These are phyloP conservation scores for Neurospora hispaniola DNA, from an alignment of 495 filamentous ascomycete species.

Conservation along the genomic window DNA sequence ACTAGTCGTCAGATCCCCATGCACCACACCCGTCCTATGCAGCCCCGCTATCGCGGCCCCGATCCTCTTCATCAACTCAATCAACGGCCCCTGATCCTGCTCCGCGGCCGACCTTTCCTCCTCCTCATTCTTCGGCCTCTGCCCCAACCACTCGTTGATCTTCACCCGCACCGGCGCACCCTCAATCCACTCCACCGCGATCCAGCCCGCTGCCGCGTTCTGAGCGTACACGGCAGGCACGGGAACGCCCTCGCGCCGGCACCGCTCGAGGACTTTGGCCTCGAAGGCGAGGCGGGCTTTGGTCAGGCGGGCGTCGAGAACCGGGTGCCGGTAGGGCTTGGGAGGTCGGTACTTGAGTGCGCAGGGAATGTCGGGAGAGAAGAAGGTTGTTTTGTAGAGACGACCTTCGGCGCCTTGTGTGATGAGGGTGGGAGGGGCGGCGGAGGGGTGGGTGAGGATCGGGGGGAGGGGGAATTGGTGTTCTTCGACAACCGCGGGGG, in stretches of 20 bases:
- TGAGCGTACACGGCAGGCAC: constrained; percentile 70
- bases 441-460: constrained; percentile 51
- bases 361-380: constrained; percentile 54
- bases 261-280: constrained; percentile 69
- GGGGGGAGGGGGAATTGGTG: constrained; percentile 46
- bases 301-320: constrained; percentile 78
- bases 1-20: constrained; percentile 95
- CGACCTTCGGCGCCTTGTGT: constrained; percentile 93
- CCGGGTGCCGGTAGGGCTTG: constrained; percentile 87
- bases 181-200: constrained; percentile 84
- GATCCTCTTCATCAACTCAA: constrained; percentile 57
- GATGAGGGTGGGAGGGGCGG: constrained; percentile 49
- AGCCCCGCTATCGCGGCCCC: constrained; percentile 66
- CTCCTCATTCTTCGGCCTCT: constrained; percentile 29
- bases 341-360: constrained; percentile 89
- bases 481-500: not conserved
- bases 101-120: constrained; percentile 28
- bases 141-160: constrained; percentile 53
- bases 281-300: constrained; percentile 78
- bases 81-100: constrained; percentile 25
- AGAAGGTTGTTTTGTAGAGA: constrained; percentile 78
- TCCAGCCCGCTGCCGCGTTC: constrained; percentile 67
- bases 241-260: constrained; percentile 60
- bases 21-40: constrained; percentile 74
- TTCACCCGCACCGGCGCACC: constrained; percentile 58